Evolutionary conservation across 2,329 filamentous ascomycete genomes (phyloP), one percentile per base, ranked within the genome.

Genomic region (Rasamsonia emersonii): DNA sequence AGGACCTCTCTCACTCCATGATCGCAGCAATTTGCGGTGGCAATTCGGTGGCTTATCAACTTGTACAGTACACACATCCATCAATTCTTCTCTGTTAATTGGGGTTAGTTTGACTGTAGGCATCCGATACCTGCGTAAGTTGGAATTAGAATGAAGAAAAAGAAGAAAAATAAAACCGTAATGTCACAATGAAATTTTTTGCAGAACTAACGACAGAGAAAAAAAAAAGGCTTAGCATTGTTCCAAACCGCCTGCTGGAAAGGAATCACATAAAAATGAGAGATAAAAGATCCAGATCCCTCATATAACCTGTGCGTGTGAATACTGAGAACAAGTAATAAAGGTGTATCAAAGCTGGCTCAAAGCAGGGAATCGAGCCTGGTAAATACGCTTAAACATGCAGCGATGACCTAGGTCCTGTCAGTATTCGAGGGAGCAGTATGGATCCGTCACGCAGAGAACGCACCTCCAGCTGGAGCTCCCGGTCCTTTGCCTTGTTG

Each of bases 311-410:
- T 23, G 24, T 33, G 28, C 16, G 20, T 17, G 20, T 14, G 24
- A 29, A 27, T 17, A 28, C 16, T 33, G 45, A 42, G 23, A 36
- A 36, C 40, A 35, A 40, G 18, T 14, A 8, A 30, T 28, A 21
- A 28, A 18, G 18, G 24, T 36, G 30, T 21, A 34, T 30, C 26
- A 19, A 21, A 18, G 23, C 32, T 16, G 24, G 36, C 50, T 64
- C 43, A 98, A 58, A 98, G 79, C 40, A 98, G 71, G 31, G 91
- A 96, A 67, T 98, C 91, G 51, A 98, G 82, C 56, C 89, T 78
- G 43, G 91, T 98, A 61, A 98, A 98, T 52, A 98, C 91, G 65
- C 83, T 94, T 60, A 98, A 67, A 62, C 91, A 96, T 46, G 91
- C 91, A 32, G 91, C 88, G 33, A 98, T 86, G 52, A 84, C 78